These are phyloP conservation scores for Exophiala viscosa DNA, from an alignment of 2,329 filamentous ascomycete species.

Conservation along the genomic window DNA sequence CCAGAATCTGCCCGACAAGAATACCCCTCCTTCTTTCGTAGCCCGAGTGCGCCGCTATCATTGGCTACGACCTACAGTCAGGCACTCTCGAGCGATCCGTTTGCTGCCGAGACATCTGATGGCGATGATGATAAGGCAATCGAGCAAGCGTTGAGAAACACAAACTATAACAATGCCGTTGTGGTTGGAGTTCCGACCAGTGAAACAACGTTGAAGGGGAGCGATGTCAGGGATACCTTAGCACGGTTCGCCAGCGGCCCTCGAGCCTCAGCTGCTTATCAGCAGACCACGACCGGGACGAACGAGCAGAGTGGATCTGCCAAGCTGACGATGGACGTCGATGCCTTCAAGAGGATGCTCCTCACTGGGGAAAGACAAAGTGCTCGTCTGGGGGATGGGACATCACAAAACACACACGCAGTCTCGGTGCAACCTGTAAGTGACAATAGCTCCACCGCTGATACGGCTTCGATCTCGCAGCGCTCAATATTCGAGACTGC, in stretches of 20 bases:
- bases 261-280: constrained; percentile 2
- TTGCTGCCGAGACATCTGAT: constrained; percentile 33
- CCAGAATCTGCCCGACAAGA: constrained; percentile 28
- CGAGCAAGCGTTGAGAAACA: constrained; percentile 29
- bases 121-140: constrained; percentile 31
- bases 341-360: constrained; percentile 71
- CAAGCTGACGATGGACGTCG: constrained; percentile 62
- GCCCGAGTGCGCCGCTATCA: constrained; percentile 9
- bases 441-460: constrained; percentile 52
- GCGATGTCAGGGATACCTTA: constrained; percentile 25
- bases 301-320: constrained; percentile 23
- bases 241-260: constrained; percentile 25
- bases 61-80: constrained; percentile 25
- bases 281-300: neutral
- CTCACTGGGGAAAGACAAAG: constrained; percentile 64
- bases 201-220: neutral
- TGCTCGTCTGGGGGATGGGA: constrained; percentile 25
- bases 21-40: constrained; percentile 14
- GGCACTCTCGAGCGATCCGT: constrained; percentile 36
- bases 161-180: constrained; percentile 26
- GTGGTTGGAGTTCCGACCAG: constrained; percentile 8
- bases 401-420: constrained; percentile 21
- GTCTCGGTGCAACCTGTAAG: constrained; percentile 29
- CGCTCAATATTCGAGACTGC: constrained; percentile 57
- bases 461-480: constrained; percentile 57